Conservation (phyloP, 192 early-diverging fungal genomes). For the Umbelopsis sp. region DNA sequence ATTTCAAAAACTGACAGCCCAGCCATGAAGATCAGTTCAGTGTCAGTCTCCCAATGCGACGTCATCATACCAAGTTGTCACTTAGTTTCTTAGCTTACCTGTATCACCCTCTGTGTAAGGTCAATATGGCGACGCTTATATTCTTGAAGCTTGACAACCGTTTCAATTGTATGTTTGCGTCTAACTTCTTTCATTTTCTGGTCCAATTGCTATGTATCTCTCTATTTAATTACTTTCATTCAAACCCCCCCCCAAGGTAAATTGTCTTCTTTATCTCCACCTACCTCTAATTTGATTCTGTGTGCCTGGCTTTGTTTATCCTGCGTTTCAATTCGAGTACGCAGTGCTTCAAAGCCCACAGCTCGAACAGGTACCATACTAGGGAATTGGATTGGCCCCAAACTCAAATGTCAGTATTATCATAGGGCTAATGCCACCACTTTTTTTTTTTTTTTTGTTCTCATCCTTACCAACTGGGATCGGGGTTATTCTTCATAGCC, state of each 20-base stretch:
- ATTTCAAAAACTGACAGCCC: conserved; percentile 73
- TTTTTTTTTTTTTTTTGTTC: no score
- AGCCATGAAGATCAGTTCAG: not conserved
- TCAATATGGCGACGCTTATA: conserved; percentile 78
- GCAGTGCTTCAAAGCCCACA: conserved; percentile 86
- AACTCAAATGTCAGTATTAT: no score
- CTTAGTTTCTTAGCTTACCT: conserved; percentile 39
- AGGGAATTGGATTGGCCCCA: conserved; percentile 21
- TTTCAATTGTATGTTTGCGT: conserved; percentile 71
- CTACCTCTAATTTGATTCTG: conserved; percentile 66
- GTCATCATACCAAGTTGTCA: not conserved
- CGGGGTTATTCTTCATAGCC: conserved; percentile 86
- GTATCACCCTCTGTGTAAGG: conserved; percentile 72
- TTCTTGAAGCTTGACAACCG: conserved; percentile 71
- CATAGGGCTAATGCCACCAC: no score
- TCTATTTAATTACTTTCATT: no score
- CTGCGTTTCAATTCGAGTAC: conserved; percentile 83
- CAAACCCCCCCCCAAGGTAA: no score
- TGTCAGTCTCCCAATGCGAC: not conserved
- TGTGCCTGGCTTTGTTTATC: conserved; percentile 68
- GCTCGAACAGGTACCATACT: conserved; percentile 92
- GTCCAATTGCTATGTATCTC: conserved; percentile 30
- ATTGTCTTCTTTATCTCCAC: not conserved
- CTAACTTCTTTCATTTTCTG: conserved; percentile 27
- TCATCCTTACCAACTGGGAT: conserved; percentile 66